These are phyloP conservation scores for Solanum stenotomum DNA, from an alignment of 257 asterid genomes.

Conservation along the genomic window DNA sequence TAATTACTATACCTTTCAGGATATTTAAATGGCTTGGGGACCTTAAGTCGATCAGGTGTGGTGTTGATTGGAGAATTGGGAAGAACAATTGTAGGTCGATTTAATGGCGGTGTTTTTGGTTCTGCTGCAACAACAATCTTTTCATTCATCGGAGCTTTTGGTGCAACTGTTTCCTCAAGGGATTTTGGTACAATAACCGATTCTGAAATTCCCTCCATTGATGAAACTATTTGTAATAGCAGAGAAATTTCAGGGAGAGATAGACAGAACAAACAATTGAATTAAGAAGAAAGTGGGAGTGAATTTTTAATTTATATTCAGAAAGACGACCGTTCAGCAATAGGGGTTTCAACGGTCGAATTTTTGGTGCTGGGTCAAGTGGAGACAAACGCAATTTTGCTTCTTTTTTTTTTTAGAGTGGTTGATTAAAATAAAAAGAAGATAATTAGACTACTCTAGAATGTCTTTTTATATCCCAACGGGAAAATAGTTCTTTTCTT, in stretches of 20 bases:
- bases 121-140: neutral
- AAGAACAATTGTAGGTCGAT: neutral
- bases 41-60: constrained; percentile 47
- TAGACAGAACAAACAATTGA: neutral
- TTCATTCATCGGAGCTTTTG: neutral
- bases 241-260: neutral
- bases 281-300: neutral
- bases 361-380: neutral
- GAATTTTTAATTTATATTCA: neutral
- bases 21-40: constrained; percentile 60
- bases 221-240: neutral
- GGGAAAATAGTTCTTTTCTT: neutral
- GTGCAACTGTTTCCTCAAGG: neutral
- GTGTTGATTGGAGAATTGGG: constrained; percentile 3
- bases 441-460: neutral
- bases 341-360: constrained; percentile 20
- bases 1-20: constrained; percentile 39
- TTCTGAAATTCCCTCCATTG: neutral
- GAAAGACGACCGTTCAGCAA: constrained; percentile 14
- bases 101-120: neutral
- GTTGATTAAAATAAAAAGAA: neutral
- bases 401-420: neutral
- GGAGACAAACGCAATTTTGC: neutral
- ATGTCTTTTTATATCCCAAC: neutral
- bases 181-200: neutral